Conservation (phyloP, 2,329 filamentous ascomycete genomes). For the Fusarium sp. region DNA sequence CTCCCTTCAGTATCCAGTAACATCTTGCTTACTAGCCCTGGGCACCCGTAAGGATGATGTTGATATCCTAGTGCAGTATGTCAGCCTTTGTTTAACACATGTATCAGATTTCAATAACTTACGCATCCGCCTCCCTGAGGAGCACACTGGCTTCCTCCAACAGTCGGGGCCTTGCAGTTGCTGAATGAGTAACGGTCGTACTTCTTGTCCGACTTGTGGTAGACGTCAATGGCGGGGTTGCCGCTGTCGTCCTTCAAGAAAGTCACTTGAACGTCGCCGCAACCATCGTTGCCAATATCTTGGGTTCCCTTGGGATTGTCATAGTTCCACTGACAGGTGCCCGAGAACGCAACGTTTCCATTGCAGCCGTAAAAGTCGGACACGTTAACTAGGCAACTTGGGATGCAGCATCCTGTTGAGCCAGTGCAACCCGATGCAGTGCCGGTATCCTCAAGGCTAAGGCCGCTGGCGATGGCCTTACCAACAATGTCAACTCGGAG, state of each 20-base stretch:
- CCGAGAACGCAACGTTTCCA: conserved; percentile 3
- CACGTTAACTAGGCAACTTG: not conserved
- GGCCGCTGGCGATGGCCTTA: not conserved
- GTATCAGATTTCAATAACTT: not conserved
- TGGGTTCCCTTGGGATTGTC: conserved; percentile 1
- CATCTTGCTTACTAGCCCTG: not conserved
- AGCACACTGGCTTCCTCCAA: not conserved
- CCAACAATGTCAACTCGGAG: not conserved
- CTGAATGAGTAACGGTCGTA: not conserved
- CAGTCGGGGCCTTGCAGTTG: not conserved
- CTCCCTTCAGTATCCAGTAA: too few species aligned
- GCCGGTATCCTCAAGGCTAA: not conserved
- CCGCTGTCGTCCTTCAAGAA: not conserved
- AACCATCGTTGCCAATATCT: not conserved
- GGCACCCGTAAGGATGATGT: not conserved
- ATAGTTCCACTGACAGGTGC: not conserved
- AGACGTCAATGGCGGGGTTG: not conserved
- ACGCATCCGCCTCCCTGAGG: conserved; percentile 2
- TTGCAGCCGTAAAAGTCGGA: not conserved
- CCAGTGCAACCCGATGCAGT: not conserved
- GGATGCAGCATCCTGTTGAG: not conserved
- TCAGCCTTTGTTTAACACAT: not conserved
- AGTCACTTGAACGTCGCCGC: not conserved
- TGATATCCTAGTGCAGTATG: not conserved
- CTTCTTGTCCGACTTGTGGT: not conserved